Evolutionary conservation across 371 early-diverging fungal species (phyloP).

Genomic region (Scutellospora calospora): DNA sequence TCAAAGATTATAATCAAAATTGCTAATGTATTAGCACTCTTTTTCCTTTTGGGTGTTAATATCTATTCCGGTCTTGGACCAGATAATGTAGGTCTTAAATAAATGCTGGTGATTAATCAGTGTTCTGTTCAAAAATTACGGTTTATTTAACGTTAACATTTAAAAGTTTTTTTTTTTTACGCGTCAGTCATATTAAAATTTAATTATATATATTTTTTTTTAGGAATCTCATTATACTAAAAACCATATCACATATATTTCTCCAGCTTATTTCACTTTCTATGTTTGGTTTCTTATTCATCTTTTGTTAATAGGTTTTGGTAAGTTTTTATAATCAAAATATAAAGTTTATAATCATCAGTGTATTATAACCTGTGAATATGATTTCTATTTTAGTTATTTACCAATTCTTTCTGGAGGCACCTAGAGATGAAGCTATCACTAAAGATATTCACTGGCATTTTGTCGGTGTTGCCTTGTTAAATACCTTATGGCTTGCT

Average conservation of each 20-base stretch:
- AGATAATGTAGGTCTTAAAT: constrained; percentile 36
- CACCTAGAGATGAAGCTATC: constrained; percentile 69
- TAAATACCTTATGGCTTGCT: constrained; percentile 67
- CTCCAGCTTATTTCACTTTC: constrained; percentile 51
- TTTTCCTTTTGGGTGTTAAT: constrained; percentile 70
- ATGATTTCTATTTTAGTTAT: neutral
- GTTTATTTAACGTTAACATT: no score
- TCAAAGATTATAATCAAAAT: constrained; percentile 55
- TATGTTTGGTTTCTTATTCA: constrained; percentile 72
- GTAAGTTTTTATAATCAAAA: neutral
- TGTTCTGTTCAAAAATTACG: no score
- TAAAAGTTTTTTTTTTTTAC: no score
- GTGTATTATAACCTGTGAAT: no score
- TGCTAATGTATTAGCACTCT: constrained; percentile 72
- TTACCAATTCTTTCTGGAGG: constrained; percentile 65
- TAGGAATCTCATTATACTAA: neutral
- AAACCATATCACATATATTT: constrained; percentile 56
- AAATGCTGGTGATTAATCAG: no score
- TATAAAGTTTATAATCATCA: no score
- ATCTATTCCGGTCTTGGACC: constrained; percentile 68
- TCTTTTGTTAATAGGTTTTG: constrained; percentile 69
- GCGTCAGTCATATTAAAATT: no score
- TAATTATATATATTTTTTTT: no score
- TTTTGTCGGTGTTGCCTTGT: constrained; percentile 68
- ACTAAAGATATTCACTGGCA: constrained; percentile 71